A percentile compares a stretch with the other conserved stretches of the same genome.
phyloP scores from a whole-genome alignment of 768 basidiomycete species.

The Leccinum imitatum region DNA sequence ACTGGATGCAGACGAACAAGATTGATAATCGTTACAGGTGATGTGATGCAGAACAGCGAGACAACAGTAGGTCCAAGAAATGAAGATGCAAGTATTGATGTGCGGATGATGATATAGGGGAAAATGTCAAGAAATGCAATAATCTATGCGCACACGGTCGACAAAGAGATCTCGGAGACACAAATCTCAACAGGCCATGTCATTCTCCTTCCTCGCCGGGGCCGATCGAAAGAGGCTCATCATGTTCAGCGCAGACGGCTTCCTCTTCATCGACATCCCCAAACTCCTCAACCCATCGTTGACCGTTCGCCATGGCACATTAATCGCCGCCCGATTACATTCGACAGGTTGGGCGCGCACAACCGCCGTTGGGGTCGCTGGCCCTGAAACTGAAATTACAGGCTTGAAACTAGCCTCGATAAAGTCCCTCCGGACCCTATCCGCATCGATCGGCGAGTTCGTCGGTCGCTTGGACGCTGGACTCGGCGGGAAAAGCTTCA shows the following conservation, averaged over 20 bases:
- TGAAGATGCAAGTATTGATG: background rate
- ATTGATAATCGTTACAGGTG: background rate
- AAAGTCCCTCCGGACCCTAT: slow-evolving; percentile 40
- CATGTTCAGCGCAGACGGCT: slow-evolving; percentile 27
- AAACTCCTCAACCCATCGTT: slow-evolving; percentile 10
- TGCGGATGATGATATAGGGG: background rate
- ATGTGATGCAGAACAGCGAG: background rate
- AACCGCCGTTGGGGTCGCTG: background rate
- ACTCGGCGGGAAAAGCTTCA: slow-evolving; percentile 37
- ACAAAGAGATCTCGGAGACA: background rate
- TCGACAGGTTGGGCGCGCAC: background rate
- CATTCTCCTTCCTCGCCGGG: slow-evolving; percentile 19
- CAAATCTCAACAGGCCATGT: background rate
- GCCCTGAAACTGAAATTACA: background rate
- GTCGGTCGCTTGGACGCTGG: slow-evolving; percentile 33
- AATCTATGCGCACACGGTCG: background rate
- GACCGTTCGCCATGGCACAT: slow-evolving; percentile 4
- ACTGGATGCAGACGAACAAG: background rate
- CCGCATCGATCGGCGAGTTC: slow-evolving; percentile 37
- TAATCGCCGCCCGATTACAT: slow-evolving; percentile 6
- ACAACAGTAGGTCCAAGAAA: background rate
- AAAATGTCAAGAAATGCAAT: background rate
- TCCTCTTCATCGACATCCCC: slow-evolving; percentile 18
- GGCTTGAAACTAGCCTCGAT: slow-evolving; percentile 43
- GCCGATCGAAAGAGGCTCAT: slow-evolving; percentile 33